A percentile compares a stretch with the other conserved stretches of the same genome.
Conservation (phyloP, 2,329 filamentous ascomycete genomes). For the Mycosphaerella sp. region DNA sequence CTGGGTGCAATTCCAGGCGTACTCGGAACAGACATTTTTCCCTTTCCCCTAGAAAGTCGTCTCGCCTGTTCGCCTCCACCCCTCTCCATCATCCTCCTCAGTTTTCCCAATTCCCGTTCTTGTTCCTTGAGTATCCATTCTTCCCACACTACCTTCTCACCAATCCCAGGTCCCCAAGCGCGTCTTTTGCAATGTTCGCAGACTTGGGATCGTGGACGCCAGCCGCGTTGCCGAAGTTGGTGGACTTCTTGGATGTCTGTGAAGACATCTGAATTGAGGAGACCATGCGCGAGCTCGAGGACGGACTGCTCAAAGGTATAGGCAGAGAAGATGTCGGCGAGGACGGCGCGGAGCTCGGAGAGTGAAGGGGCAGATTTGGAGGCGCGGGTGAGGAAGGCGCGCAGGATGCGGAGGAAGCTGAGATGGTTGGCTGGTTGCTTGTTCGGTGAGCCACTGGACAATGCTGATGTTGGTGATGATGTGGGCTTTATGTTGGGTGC, state of each 20-base stretch:
- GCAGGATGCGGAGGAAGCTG: constrained; percentile 81
- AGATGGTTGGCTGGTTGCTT: constrained; percentile 42
- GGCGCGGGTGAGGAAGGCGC: constrained; percentile 79
- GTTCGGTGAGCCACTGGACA: background rate
- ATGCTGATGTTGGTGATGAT: constrained; percentile 9
- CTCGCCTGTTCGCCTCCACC: constrained; percentile 33
- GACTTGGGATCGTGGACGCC: constrained; percentile 77
- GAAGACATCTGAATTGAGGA: constrained; percentile 86
- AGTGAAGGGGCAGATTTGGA: constrained; percentile 77
- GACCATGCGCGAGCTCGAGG: constrained; percentile 72
- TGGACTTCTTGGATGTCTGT: constrained; percentile 71
- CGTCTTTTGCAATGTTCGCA: constrained; percentile 81
- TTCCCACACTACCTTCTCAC: constrained; percentile 63
- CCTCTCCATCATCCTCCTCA: constrained; percentile 37
- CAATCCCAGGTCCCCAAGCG: constrained; percentile 83
- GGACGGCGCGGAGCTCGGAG: constrained; percentile 75
- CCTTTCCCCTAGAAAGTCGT: constrained; percentile 49
- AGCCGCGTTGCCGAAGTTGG: constrained; percentile 71
- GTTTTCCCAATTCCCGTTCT: constrained; percentile 40
- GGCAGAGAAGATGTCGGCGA: constrained; percentile 85
- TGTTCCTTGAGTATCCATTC: constrained; percentile 64
- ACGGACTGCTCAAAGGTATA: constrained; percentile 92
- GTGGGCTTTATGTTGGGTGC: constrained; percentile 31
- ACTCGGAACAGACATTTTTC: constrained; percentile 41
- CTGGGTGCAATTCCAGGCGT: constrained; percentile 32